Evolutionary conservation across 306 rosid species (phyloP), one percentile per base, ranked within the genome.

Genomic region (Herpetospermum pedunculosum): DNA sequence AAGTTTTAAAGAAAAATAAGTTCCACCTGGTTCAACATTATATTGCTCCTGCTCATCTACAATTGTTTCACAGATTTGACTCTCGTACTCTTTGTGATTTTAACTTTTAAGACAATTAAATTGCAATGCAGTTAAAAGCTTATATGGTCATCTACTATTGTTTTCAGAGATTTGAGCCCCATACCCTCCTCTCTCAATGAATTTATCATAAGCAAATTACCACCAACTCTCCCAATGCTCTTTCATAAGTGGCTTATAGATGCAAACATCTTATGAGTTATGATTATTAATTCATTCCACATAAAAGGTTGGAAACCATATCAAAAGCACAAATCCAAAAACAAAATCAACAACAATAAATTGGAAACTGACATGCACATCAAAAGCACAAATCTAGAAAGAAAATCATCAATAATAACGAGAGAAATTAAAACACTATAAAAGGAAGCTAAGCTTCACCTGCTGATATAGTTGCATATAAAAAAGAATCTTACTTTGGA

Each of bases 381-480:
- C 14, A 30, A 71, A 8, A 29, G 15, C 1, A 18, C 5, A 12
- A 30, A 14, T 67, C 8, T 0, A 19, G 13, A 64, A 65, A 65
- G n/a, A 16, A 65, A 65, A 12, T 1, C 12, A 5, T 67, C 19
- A 35, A 44, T 23, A 44, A 43, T 67, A 7, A 1, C 71, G 30
- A 46, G 38, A 75, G 15, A 47, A 25, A 65, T 67, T 25, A 5
- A 48, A 73, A 46, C 77, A 68, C 73, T 64, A 18, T 13, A 76
- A 49, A 16, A 23, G 35, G 34, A 34, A 37, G 54, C 13, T 5
- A 67, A 62, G 44, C 30, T 23, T 49, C 26, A 87, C 97, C 99
- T 91, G 96, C 99, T 91, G 76, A 91, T 87, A 79, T 94, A 94
- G 83, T 94, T 94, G 86, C 99, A 94, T 73, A 94, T 88, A 79